phyloP scores from a whole-genome alignment of 345 rosid species.

The Clarkia xantiana region DNA sequence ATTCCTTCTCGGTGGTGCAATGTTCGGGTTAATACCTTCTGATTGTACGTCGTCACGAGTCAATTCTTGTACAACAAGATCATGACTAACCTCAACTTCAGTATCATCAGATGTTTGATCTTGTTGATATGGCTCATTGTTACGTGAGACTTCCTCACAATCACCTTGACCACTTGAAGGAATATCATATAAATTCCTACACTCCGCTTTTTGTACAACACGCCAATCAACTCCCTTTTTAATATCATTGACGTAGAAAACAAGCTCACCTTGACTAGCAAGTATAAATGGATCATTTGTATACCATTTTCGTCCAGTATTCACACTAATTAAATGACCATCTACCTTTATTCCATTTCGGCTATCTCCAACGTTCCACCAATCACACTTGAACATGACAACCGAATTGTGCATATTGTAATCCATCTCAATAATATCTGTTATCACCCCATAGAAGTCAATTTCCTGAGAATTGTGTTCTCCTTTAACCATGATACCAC shows the following conservation, averaged over 20 bases:
- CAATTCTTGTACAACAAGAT: too few relatives aligned
- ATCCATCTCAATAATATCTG: background rate
- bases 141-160: background rate
- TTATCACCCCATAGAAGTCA: background rate
- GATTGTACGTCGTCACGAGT: too few relatives aligned
- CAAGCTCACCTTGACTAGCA: conserved; percentile 1
- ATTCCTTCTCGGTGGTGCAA: too few relatives aligned
- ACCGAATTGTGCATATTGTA: background rate
- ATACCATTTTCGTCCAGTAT: conserved; percentile 5
- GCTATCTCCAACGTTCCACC: conserved; percentile 1
- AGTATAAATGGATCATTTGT: conserved; percentile 4
- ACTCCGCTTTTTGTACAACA: background rate
- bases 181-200: background rate
- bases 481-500: conserved; percentile 1
- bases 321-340: background rate
- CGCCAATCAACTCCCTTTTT: background rate
- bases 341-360: conserved; percentile 1
- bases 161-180: background rate
- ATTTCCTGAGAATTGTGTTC: background rate
- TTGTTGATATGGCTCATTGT: background rate
- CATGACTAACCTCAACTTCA: too few relatives aligned
- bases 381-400: background rate
- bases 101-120: background rate
- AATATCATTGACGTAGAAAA: background rate
- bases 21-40: too few relatives aligned